Evolutionary conservation across 2,329 filamentous ascomycete species (phyloP).

Genomic region (Pleomassaria siparia): DNA sequence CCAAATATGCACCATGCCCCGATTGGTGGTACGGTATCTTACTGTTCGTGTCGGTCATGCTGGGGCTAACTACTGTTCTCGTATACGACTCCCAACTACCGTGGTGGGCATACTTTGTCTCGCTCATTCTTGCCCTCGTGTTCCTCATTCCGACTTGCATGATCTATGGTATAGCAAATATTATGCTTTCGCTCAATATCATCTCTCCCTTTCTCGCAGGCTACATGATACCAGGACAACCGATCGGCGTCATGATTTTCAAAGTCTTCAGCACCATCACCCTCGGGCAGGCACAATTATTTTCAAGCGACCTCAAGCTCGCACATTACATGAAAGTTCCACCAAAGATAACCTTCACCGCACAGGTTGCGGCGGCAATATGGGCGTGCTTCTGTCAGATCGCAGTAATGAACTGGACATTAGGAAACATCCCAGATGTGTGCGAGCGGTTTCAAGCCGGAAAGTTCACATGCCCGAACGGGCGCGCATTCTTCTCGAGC

Average conservation of each 20-base stretch:
- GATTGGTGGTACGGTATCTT: slow-evolving; percentile 51
- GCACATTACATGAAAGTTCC: slow-evolving; percentile 59
- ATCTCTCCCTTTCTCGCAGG: slow-evolving; percentile 46
- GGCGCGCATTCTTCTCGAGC: slow-evolving; percentile 66
- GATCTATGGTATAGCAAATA: slow-evolving; percentile 60
- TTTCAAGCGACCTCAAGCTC: slow-evolving; percentile 54
- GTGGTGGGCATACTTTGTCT: slow-evolving; percentile 32
- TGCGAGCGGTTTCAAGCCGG: slow-evolving; percentile 62
- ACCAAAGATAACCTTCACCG: slow-evolving; percentile 66
- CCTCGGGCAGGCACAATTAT: slow-evolving; percentile 42
- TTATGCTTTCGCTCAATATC: slow-evolving; percentile 20
- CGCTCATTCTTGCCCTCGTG: slow-evolving; percentile 50
- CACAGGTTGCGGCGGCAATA: slow-evolving; percentile 66
- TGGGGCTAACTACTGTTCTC: slow-evolving; percentile 31
- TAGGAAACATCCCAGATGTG: slow-evolving; percentile 61
- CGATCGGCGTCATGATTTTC: slow-evolving; percentile 56
- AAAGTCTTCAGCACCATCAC: slow-evolving; percentile 43
- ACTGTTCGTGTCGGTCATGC: slow-evolving; percentile 52
- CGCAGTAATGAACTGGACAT: slow-evolving; percentile 60
- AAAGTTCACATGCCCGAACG: slow-evolving; percentile 61
- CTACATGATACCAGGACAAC: slow-evolving; percentile 52
- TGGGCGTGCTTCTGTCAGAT: slow-evolving; percentile 69
- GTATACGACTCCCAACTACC: slow-evolving; percentile 45
- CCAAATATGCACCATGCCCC: slow-evolving; percentile 34
- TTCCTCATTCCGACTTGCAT: slow-evolving; percentile 65